A percentile compares a stretch with the other conserved stretches of the same genome.
Conservation (phyloP, 2,329 filamentous ascomycete species). For the Fusarium cicatricum region DNA sequence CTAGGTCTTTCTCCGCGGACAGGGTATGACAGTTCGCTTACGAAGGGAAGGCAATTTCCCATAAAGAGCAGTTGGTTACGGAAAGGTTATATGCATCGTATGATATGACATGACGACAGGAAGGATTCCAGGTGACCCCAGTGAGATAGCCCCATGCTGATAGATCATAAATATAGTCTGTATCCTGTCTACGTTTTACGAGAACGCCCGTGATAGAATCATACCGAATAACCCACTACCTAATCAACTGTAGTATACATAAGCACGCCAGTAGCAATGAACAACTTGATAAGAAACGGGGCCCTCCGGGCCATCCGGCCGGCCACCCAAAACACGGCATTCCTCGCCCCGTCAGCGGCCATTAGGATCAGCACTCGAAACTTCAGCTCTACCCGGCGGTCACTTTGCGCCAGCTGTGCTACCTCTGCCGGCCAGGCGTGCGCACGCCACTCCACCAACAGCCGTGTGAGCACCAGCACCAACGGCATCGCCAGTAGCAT, state of each 20-base stretch:
- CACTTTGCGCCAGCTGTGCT: constrained; percentile 25
- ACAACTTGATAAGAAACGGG: constrained; percentile 28
- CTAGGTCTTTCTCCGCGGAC: neutral
- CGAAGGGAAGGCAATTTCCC: neutral
- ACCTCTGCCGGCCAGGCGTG: constrained; percentile 22
- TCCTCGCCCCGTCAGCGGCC: constrained; percentile 21
- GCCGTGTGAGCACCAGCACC: constrained; percentile 11
- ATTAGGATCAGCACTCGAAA: constrained; percentile 10
- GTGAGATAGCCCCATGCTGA: neutral
- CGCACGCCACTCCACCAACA: constrained; percentile 20
- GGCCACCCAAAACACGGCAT: constrained; percentile 17
- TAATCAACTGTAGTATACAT: too few species aligned
- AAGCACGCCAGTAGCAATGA: neutral
- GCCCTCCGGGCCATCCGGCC: constrained; percentile 22
- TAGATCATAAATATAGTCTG: neutral
- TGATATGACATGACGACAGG: neutral
- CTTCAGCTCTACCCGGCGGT: constrained; percentile 29
- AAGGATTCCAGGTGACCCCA: neutral
- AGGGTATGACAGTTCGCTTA: neutral
- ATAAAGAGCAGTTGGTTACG: neutral
- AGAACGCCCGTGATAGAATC: too few species aligned
- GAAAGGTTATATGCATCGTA: neutral
- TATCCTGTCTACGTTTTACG: too few species aligned
- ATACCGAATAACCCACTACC: too few species aligned
- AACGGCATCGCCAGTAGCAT: constrained; percentile 17